phyloP scores from a whole-genome alignment of 345 rosid species.

The Psidium guajava region DNA sequence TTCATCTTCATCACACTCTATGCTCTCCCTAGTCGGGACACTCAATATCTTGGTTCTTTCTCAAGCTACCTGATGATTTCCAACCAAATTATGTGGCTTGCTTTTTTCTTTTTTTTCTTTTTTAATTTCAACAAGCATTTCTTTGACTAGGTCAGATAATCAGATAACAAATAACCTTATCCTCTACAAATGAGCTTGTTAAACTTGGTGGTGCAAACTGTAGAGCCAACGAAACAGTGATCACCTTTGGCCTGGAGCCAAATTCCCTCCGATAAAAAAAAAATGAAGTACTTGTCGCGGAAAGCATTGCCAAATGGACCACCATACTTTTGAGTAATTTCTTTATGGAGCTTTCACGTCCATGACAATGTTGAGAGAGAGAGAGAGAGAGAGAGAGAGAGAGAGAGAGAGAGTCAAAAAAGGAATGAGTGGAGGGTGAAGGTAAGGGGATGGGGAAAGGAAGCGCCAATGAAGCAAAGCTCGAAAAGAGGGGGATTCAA shows the following conservation, averaged over 20 bases:
- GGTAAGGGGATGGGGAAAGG: not conserved
- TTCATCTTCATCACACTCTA: not conserved
- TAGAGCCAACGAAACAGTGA: not conserved
- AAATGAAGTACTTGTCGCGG: not conserved
- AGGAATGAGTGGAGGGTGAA: not conserved
- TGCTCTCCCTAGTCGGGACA: not conserved
- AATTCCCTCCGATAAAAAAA: not conserved
- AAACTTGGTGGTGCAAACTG: not conserved
- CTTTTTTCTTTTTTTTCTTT: too few species aligned
- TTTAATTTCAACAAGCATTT: not conserved
- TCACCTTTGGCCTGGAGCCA: not conserved
- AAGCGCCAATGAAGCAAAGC: conserved; percentile 10
- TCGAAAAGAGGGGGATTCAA: not conserved
- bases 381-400: too few species aligned
- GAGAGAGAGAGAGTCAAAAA: not conserved
- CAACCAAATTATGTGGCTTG: not conserved
- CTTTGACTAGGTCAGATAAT: not conserved
- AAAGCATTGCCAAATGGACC: not conserved
- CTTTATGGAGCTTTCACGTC: not conserved
- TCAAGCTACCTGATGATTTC: not conserved
- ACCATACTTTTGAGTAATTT: not conserved
- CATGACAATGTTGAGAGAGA: not conserved
- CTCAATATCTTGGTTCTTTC: not conserved
- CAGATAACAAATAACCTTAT: not conserved
- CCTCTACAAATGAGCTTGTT: not conserved